These are phyloP conservation scores for Saraca asoca DNA, from an alignment of 331 rosid species.

Conservation along the genomic window DNA sequence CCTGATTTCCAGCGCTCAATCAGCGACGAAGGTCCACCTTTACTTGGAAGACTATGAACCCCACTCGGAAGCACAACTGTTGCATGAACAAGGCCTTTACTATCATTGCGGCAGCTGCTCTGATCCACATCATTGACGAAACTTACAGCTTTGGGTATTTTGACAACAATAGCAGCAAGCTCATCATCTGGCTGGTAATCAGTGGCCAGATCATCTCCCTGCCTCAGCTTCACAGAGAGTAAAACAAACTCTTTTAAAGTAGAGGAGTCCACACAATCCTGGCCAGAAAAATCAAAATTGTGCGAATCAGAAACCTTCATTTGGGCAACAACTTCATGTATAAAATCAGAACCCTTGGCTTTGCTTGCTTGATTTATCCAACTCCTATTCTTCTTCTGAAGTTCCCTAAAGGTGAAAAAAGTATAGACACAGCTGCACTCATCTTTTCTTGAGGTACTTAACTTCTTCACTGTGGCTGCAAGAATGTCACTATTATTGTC, in stretches of 20 bases:
- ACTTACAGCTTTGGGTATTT: constrained; percentile 48
- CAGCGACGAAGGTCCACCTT: constrained; percentile 93
- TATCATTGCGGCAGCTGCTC: constrained; percentile 30
- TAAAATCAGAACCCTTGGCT: constrained; percentile 67
- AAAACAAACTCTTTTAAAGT: constrained; percentile 67
- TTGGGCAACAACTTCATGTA: constrained; percentile 71
- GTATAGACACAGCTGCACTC: constrained; percentile 58
- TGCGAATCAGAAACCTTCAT: constrained; percentile 75
- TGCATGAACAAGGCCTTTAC: constrained; percentile 43
- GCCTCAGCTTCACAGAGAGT: constrained; percentile 63
- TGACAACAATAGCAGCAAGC: constrained; percentile 86
- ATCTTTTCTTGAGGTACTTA: constrained; percentile 51
- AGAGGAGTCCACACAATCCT: constrained; percentile 36
- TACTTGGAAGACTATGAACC: constrained; percentile 82
- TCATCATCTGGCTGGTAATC: constrained; percentile 78
- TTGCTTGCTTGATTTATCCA: constrained; percentile 78
- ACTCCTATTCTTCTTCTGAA: constrained; percentile 70
- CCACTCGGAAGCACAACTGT: constrained; percentile 92
- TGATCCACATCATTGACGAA: constrained; percentile 30
- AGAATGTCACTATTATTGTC: constrained; percentile 70
- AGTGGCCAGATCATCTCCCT: constrained; percentile 53
- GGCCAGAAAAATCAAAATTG: constrained; percentile 41
- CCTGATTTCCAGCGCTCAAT: constrained; percentile 95
- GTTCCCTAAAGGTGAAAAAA: constrained; percentile 71
- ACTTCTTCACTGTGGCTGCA: constrained; percentile 80